These are phyloP conservation scores for Cystobasidium slooffiae DNA, from an alignment of 1,284 basidiomycete species.

Conservation along the genomic window DNA sequence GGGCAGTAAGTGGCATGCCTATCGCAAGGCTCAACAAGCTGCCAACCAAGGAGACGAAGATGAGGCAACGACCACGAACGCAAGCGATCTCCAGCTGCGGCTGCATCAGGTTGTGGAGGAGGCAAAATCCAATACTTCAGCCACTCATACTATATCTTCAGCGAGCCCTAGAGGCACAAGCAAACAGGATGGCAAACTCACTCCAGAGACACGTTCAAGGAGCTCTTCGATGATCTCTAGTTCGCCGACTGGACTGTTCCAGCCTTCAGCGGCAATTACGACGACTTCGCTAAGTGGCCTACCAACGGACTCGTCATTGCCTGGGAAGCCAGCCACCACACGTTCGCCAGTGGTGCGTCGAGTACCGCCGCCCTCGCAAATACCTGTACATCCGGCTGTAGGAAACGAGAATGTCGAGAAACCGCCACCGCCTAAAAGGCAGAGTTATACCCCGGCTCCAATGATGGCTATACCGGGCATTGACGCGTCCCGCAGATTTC, in stretches of 20 bases:
- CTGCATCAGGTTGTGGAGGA: no score
- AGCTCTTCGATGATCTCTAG: slow-evolving; percentile 2
- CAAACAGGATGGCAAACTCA: not conserved
- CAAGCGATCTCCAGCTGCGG: no score
- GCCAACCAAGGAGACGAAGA: not conserved
- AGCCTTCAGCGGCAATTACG: slow-evolving; percentile 15
- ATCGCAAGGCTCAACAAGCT: slow-evolving; percentile 49
- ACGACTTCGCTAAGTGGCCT: slow-evolving; percentile 15
- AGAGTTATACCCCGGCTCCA: slow-evolving; percentile 43
- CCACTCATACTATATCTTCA: no score
- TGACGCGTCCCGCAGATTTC: slow-evolving; percentile 22
- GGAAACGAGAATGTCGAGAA: not conserved
- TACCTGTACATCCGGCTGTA: slow-evolving; percentile 16
- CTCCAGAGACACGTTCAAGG: not conserved
- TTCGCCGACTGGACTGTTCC: slow-evolving; percentile 14
- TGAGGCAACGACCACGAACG: not conserved
- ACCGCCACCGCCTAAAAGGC: slow-evolving; percentile 10
- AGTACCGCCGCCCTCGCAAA: slow-evolving; percentile 24
- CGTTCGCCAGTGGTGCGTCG: slow-evolving; percentile 15
- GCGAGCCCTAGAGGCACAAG: not conserved
- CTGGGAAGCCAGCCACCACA: not conserved
- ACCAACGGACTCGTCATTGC: slow-evolving; percentile 15
- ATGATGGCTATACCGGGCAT: slow-evolving; percentile 47
- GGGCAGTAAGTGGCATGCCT: slow-evolving; percentile 70
- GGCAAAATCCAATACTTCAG: no score